Evolutionary conservation across 176 grass and related monocot genomes (phyloP), one percentile per base, ranked within the genome.

Genomic region (Luzula sylvatica): DNA sequence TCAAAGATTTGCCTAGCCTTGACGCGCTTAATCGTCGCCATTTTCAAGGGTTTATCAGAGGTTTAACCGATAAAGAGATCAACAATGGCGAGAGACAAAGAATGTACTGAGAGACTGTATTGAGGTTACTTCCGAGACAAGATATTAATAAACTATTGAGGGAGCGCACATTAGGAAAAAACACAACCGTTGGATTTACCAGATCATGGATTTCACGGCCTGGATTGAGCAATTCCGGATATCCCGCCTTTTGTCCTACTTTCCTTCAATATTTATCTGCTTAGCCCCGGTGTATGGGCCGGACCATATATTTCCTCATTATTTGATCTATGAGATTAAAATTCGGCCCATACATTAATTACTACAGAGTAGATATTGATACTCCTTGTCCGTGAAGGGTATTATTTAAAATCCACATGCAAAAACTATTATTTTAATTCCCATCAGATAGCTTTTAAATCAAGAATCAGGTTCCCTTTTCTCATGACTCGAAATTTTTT

Each of bases 1-100:
- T 79, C 76, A 46, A 73, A 79, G 69, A 79, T 79, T 46, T 79
- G 76, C 0, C 76, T 55, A 16, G 76, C 76, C 69, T 79, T 73
- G 8, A 79, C 55, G 76, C 26, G 27, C 27, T 72, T 66, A 54
- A 79, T 79, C 38, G 76, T 68, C 54, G 26, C 61, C 68, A 56
- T 56, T 28, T 23, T 43, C 15, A 13, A 42, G 38, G 7, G 38
- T 15, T 57, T 69, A 7, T 18, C 7, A 38, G 14, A 41, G 16
- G 50, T 1, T 15, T 15, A 19, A 40, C 6, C 25, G 13, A 15
- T 47, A 15, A 24, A 23, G 12, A 12, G 29, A 40, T 13, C 25
- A 20, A 15, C 38, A 15, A 24, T 26, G 12, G 15, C 20, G 41
- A 65, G 60, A 50, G 13, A 15, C 16, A 42, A 28, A 23, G 21